Evolutionary conservation across 164 flowering plant species (phyloP).

Genomic region (Aristolochia californica): DNA sequence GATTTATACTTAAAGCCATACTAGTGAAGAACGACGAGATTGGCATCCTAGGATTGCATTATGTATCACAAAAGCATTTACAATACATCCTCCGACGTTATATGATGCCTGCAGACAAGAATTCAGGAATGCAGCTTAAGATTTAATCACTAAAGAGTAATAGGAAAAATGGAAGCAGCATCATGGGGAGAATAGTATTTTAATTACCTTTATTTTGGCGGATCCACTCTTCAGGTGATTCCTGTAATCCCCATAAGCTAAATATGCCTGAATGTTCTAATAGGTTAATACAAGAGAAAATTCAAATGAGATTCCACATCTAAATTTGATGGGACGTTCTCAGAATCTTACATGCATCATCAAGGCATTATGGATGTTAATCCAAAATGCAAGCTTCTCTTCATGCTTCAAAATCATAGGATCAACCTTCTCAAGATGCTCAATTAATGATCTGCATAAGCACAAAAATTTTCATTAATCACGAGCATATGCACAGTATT

Average conservation of each 20-base stretch:
- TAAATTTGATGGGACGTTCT: not conserved
- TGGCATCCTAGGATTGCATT: constrained; percentile 72
- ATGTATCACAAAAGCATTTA: constrained; percentile 81
- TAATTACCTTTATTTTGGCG: constrained; percentile 63
- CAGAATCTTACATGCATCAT: constrained; percentile 83
- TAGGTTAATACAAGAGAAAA: not conserved
- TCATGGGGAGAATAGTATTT: not conserved
- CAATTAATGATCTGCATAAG: constrained; percentile 53
- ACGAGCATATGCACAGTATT: not conserved
- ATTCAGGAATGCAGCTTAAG: constrained; percentile 5
- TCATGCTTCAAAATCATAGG: constrained; percentile 64
- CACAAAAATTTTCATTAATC: no score
- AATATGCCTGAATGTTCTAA: constrained; percentile 46
- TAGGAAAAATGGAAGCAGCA: not conserved
- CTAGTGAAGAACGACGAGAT: constrained; percentile 88
- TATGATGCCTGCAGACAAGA: constrained; percentile 65
- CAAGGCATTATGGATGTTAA: constrained; percentile 84
- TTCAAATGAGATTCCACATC: not conserved
- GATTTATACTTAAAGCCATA: constrained; percentile 5
- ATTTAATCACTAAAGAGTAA: not conserved
- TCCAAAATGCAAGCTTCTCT: constrained; percentile 97
- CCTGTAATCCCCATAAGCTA: constrained; percentile 85
- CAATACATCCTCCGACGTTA: constrained; percentile 72
- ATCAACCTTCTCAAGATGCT: constrained; percentile 61
- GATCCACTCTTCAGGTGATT: constrained; percentile 61